Base-by-base conservation (phyloP, 2,329 filamentous ascomycete species). In the Fusarium ramigenum region DNA sequence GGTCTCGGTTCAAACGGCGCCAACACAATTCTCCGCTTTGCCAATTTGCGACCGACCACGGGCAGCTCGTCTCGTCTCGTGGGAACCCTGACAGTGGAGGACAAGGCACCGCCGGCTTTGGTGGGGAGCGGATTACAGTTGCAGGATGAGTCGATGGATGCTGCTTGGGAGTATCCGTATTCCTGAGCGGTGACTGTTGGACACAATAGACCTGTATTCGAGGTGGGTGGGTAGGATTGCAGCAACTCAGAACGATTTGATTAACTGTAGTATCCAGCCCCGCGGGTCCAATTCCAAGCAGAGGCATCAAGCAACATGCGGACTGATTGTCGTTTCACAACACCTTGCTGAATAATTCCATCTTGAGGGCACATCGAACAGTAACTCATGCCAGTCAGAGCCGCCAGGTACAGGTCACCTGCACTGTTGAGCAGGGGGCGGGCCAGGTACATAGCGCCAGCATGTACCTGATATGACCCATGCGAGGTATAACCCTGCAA, bases 371-470 rank as follows among this genome's bases (percentile, higher is more conserved):
- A 47, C 59, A 69, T 42, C 43, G 40, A 69, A 46, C 60, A 49
- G 52, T 60, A 40, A 69, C 66, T 69, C 66, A 69, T 69, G 66
- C 66, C 60, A 68, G 63, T 70, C 75, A 74, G 71, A 72, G 71
- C 80, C 78, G 80, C 78, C 80, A 82, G 80, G 80, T 79, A 82
- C 80, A 81, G 78, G 79, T 81, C 79, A 81, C 79, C 80, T 81
- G 79, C 80, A 69, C 79, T 75, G 64, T 50, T 79, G 77, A 77
- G 79, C 77, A 79, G 72, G 76, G 72, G 75, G 75, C 77, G 71
- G 78, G 79, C 75, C 79, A 80, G 79, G 79, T 79, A 79, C 79
- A 80, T 77, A 78, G 78, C 77, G 75, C 72, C 69, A 71, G 67
- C 50, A 71, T 66, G 75, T 78, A 73, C 77, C 74, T 75, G 75